These are phyloP conservation scores for Solanum appendiculatum DNA, from an alignment of 257 asterid genomes.

Conservation along the genomic window DNA sequence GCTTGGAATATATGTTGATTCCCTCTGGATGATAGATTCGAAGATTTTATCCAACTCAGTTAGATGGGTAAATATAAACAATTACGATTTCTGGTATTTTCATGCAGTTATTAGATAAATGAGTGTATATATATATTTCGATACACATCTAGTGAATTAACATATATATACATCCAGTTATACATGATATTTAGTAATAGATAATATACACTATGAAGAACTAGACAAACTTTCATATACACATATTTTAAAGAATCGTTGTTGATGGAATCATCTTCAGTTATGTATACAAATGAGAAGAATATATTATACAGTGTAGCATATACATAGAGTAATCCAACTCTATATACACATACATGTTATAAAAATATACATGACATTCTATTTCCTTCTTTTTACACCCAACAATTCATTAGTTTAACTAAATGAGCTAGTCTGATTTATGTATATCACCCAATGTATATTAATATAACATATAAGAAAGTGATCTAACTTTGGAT, in stretches of 20 bases:
- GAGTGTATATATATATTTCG: no score
- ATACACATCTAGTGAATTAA: no score
- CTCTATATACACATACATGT: neutral
- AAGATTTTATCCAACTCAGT: neutral
- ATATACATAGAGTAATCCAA: neutral
- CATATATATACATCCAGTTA: no score
- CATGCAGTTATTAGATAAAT: no score
- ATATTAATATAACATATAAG: neutral
- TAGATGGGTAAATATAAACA: neutral
- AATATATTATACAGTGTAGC: neutral
- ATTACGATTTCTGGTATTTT: no score
- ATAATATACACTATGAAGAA: neutral
- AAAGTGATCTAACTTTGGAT: neutral
- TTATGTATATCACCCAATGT: neutral
- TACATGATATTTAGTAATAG: neutral
- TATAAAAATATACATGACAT: neutral
- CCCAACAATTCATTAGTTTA: neutral
- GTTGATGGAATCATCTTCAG: neutral
- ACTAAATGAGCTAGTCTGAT: neutral
- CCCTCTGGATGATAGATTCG: neutral
- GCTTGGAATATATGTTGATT: neutral
- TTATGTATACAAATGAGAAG: neutral
- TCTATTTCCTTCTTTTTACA: neutral
- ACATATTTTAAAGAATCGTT: neutral
- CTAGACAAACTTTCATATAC: neutral